Base-by-base conservation (phyloP, 768 basidiomycete species). In the Hebeloma cylindrosporum region DNA sequence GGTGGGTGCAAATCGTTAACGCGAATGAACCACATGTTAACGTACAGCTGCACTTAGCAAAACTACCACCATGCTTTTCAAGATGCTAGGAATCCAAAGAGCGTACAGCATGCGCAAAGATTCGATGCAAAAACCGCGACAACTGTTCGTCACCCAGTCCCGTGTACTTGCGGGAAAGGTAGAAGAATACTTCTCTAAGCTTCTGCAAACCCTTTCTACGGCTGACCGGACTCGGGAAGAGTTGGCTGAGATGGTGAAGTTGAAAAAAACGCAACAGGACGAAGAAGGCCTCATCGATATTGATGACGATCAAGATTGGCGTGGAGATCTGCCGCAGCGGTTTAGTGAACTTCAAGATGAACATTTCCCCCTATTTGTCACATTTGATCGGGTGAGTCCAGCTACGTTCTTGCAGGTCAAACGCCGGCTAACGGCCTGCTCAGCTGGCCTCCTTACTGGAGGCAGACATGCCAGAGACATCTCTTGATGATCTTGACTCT, bases 41-140 rank as follows among this genome's bases (percentile, higher is more conserved):
- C 5, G 18, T 16, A 27, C 17, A 16, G 18, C 14, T 11, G 9
- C 25, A n/a, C n/a, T 17, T 35, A 85, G 85, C 1, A 87, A 87
- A 71, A 88, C 83, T 0, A 88, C 86, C 0, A 82, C 84, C 0
- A 85, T 88, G 74, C 65, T 88, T 1, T 84, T 82, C 67, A 87
- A 85, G 59, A 87, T 88, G 75, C 68, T 87, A 2, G 74, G 77
- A 1, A 77, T 85, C 5, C 81, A 88, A 51, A 65, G 74, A n/a
- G 69, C 76, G 2, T 82, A 74, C 63, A 60, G 74, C 28, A 47
- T 68, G 18, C 60, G 65, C 17, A 60, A 59, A 7, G 64, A 59
- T 13, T 48, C 60, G 2, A 59, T 68, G 28, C 57, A 64, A 1
- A 79, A 74, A 53, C 80, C 82, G 3, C 73, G 83, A 9, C 86